These are phyloP conservation scores for Salvia rosmarinus DNA, from an alignment of 257 asterid genomes.

Conservation along the genomic window DNA sequence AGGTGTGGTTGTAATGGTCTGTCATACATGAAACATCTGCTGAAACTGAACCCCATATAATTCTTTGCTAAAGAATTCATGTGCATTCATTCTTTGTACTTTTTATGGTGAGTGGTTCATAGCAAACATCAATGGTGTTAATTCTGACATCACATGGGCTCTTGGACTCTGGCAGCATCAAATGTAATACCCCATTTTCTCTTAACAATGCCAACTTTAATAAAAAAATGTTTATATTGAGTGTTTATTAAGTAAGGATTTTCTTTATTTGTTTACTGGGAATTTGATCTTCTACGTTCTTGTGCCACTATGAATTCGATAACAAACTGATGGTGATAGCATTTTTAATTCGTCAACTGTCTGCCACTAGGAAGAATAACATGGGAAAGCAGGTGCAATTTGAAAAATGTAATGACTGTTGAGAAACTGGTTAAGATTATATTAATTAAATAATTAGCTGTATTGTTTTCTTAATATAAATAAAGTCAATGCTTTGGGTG, in stretches of 20 bases:
- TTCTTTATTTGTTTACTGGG: not conserved
- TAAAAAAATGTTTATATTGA: not conserved
- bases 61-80: not conserved
- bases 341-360: no score
- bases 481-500: not conserved
- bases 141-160: not conserved
- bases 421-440: not conserved
- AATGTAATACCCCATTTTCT: not conserved
- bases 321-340: not conserved
- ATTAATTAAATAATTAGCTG: constrained; percentile 13
- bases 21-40: not conserved
- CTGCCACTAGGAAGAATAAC: not conserved
- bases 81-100: not conserved
- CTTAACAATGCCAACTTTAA: not conserved
- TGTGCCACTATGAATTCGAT: not conserved
- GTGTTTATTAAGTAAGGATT: not conserved
- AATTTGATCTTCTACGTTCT: not conserved
- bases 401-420: not conserved
- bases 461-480: not conserved
- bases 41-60: not conserved
- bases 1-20: not conserved
- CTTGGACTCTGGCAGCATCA: not conserved
- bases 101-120: no score
- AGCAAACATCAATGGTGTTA: not conserved
- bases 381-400: not conserved